Percentiles rank a stretch among this genome's conserved stretches.
Conservation (phyloP, 2,329 filamentous ascomycete genomes). For the Sporothrix protearum region DNA sequence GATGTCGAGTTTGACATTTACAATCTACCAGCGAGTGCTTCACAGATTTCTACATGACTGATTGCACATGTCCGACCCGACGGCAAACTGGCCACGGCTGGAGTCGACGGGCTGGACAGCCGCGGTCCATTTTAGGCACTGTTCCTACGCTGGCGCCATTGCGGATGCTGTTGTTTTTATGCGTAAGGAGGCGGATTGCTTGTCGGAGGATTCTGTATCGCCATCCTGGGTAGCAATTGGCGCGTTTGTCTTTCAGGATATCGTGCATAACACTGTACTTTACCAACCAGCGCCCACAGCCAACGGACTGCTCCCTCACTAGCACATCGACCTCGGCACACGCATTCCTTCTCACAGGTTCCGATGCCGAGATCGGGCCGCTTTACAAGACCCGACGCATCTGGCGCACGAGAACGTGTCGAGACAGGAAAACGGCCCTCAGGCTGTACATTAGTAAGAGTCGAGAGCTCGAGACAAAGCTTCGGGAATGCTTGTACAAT, state of each 20-base stretch:
- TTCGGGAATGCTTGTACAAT: not conserved
- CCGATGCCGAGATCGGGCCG: not conserved
- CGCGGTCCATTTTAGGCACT: not conserved
- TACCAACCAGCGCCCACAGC: slow-evolving; percentile 2
- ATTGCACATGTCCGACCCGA: too few species aligned
- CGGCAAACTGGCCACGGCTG: not conserved
- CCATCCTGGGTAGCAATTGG: not conserved
- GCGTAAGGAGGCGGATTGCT: too few species aligned
- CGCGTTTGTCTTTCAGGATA: not conserved
- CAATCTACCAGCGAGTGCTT: not conserved
- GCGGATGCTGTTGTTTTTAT: not conserved
- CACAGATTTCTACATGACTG: too few species aligned
- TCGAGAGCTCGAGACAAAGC: not conserved
- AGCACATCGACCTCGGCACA: slow-evolving; percentile 37
- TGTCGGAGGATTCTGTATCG: too few species aligned
- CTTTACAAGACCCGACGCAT: not conserved
- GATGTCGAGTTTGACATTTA: not conserved
- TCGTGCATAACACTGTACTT: not conserved
- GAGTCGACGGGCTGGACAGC: not conserved
- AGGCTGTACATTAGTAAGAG: not conserved
- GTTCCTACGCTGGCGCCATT: not conserved
- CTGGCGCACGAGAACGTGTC: not conserved
- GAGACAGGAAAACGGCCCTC: not conserved
- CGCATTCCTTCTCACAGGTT: slow-evolving; percentile 31
- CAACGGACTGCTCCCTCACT: slow-evolving; percentile 32